Base-by-base conservation (phyloP, 1,284 basidiomycete genomes). In the Ustilago tritici region DNA sequence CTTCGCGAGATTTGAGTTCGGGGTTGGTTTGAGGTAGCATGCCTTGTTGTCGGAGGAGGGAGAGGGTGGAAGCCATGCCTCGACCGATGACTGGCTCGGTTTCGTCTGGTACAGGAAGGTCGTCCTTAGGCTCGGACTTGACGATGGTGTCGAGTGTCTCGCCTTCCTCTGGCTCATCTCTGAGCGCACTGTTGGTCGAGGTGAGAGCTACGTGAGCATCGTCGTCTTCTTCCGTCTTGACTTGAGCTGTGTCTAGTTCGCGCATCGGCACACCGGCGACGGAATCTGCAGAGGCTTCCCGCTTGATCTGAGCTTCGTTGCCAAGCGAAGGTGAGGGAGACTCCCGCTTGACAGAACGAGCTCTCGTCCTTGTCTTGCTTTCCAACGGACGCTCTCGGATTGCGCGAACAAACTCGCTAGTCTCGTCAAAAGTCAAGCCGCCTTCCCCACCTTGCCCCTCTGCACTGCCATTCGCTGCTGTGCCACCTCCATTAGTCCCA, bases 341-440 rank as follows among this genome's bases (percentile, higher is more conserved):
- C 62, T 75, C 71, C 17, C 47, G 56, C 52, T 70, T 78, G 28
- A 52, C 41, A 7, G 59, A 57, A n/a, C 63, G 63, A 14, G 59
- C 56, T 34, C 50, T 60, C 11, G 49, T n/a, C 11, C 36, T 55
- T 54, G 50, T 64, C 58, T 87, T 88, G 15, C 88, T 88, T 78
- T 92, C 91, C 0, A 79, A 90, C 0, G 75, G 69, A 4, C 78
- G 62, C 32, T 78, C 65, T n/a, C 91, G 91, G 76, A 99, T 94
- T 46, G 93, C 92, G 15, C 95, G 91, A 31, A 99, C 93, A 81
- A 99, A 99, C 86, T 98, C 95, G 17, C 94, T 94, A 0, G 97
- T 99, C 81, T 98, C 95, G 85, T 99, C 96, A 70, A 99, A 95
- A 0, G 93, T 93, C 38, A 99, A 89, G 47, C 56, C 82, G 46